phyloP scores from a whole-genome alignment of 179 eudicot genomes.

The Sideroxylon spinosum region DNA sequence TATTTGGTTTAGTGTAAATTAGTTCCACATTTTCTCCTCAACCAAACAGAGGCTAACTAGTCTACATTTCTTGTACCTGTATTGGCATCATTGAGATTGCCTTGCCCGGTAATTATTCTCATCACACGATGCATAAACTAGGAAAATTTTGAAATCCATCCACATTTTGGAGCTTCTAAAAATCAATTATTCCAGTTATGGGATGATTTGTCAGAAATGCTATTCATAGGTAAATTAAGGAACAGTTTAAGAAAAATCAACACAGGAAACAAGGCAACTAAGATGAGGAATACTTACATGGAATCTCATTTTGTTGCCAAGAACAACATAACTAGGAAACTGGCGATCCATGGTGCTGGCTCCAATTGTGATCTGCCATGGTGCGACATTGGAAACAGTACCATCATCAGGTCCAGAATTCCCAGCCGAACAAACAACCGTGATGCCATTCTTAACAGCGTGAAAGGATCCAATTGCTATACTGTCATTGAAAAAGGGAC shows the following conservation, averaged over 20 bases:
- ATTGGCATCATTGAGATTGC: no score
- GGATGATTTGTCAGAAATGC: background rate
- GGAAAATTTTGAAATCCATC: background rate
- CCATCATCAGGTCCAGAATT: slow-evolving; percentile 66
- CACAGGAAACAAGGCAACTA: background rate
- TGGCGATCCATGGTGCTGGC: slow-evolving; percentile 89
- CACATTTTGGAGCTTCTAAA: background rate
- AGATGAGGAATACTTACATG: slow-evolving; percentile 34
- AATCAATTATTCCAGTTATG: background rate
- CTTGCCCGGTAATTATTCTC: background rate
- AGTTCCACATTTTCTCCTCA: background rate
- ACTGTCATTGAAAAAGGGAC: slow-evolving; percentile 47
- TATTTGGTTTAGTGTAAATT: background rate
- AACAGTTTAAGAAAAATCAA: background rate
- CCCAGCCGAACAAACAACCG: slow-evolving; percentile 75
- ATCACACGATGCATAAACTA: background rate
- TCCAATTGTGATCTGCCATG: slow-evolving; percentile 85
- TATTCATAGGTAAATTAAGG: background rate
- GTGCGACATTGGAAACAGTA: slow-evolving; percentile 58
- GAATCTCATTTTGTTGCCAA: slow-evolving; percentile 43
- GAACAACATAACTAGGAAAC: slow-evolving; percentile 53
- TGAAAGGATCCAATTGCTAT: slow-evolving; percentile 83
- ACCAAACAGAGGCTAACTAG: background rate
- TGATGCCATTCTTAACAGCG: slow-evolving; percentile 60
- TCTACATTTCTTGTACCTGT: background rate